Conservation (phyloP, 139 green algal species). For the Chlamydomonas eustigma region DNA sequence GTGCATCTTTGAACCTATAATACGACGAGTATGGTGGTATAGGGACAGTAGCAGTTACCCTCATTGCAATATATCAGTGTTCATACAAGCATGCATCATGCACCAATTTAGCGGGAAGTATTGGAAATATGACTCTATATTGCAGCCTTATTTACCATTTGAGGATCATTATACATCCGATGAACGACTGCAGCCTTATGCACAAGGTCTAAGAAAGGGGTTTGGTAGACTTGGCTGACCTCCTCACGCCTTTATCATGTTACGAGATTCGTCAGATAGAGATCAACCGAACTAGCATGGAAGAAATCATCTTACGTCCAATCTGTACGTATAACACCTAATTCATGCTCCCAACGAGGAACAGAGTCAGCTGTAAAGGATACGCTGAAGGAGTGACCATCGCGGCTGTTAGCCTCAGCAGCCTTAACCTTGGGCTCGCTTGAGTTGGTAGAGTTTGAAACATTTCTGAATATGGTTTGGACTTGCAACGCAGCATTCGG, state of each 20-base stretch:
- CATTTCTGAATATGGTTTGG: no score
- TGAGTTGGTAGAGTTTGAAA: no score
- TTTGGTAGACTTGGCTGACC: constrained; percentile 81
- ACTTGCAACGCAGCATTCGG: no score
- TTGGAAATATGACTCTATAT: neutral
- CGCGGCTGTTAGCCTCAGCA: no score
- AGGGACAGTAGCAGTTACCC: no score
- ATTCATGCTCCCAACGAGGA: constrained; percentile 54
- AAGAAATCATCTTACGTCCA: constrained; percentile 66
- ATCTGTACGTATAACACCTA: constrained; percentile 71
- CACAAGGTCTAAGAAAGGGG: constrained; percentile 90
- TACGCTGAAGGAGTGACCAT: no score
- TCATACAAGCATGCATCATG: neutral
- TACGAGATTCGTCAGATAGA: no score
- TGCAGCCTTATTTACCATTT: constrained; percentile 64
- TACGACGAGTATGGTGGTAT: neutral
- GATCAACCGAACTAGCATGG: no score
- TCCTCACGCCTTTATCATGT: constrained; percentile 71
- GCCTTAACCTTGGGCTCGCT: no score
- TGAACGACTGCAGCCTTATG: constrained; percentile 82
- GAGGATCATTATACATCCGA: constrained; percentile 84
- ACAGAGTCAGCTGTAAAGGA: no score
- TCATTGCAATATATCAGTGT: neutral
- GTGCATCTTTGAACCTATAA: constrained; percentile 95
- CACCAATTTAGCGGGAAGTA: neutral